Percentiles rank a stretch among this genome's conserved stretches.
These are phyloP conservation scores for Hamamelis virginiana DNA, from an alignment of 164 flowering plant species.

Conservation along the genomic window DNA sequence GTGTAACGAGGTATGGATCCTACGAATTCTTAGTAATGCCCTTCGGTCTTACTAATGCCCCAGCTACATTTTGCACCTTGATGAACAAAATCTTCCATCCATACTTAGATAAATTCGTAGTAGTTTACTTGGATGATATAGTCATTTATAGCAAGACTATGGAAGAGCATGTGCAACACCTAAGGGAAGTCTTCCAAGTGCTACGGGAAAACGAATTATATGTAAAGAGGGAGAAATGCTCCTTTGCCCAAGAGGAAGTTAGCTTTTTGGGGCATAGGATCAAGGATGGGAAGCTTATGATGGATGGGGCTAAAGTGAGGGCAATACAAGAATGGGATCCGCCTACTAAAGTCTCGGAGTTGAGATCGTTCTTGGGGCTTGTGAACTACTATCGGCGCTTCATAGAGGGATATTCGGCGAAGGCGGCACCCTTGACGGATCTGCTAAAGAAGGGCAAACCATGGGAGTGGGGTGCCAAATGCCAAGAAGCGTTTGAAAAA, in stretches of 20 bases:
- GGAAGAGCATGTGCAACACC: neutral
- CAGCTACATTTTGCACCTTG: neutral
- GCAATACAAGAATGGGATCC: neutral
- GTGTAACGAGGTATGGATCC: no score
- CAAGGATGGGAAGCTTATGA: neutral
- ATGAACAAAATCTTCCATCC: slow-evolving; percentile 6
- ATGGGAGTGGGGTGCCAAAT: slow-evolving; percentile 1
- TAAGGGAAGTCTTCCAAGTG: no score
- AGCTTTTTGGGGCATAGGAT: neutral
- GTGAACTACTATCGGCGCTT: slow-evolving; percentile 10
- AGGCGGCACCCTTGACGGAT: neutral
- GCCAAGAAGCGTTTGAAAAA: neutral
- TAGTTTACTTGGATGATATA: slow-evolving; percentile 1
- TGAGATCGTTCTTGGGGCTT: slow-evolving; percentile 9
- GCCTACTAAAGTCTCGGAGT: neutral
- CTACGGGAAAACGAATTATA: neutral
- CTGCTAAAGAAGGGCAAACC: slow-evolving; percentile 3
- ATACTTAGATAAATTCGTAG: neutral
- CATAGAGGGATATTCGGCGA: neutral
- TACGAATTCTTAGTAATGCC: no score
- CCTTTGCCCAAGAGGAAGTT: neutral
- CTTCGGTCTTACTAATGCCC: neutral
- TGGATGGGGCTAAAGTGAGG: neutral
- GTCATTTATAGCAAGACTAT: neutral
- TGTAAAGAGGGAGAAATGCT: slow-evolving; percentile 1